A percentile compares a stretch with the other conserved stretches of the same genome.
Conservation (phyloP, 1,284 basidiomycete genomes). For the Cryptococcus floricola region DNA sequence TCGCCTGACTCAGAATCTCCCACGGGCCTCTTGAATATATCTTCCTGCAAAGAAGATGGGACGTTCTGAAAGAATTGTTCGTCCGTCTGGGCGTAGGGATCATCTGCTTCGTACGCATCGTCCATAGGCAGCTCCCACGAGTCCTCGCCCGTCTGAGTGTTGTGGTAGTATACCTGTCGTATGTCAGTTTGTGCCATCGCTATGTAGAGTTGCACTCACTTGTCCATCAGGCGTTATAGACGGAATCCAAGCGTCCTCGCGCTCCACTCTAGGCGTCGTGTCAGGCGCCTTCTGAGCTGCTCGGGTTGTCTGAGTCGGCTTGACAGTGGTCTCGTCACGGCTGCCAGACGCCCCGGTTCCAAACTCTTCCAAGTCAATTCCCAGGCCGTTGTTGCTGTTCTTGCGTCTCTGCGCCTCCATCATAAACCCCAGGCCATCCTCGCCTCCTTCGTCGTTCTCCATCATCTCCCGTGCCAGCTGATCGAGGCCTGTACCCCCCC, state of each 20-base stretch:
- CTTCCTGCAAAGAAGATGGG: not conserved
- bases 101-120: constrained; percentile 43
- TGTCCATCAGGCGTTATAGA: constrained; percentile 47
- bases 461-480: constrained; percentile 41
- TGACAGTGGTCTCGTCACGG: constrained; percentile 25
- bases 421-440: constrained; percentile 18
- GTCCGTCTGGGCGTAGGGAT: constrained; percentile 4
- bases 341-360: not conserved
- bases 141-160: constrained; percentile 81
- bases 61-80: constrained; percentile 8
- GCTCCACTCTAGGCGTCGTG: constrained; percentile 3
- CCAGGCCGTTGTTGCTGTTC: not conserved
- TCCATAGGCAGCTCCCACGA: constrained; percentile 70
- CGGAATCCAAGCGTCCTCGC: constrained; percentile 49
- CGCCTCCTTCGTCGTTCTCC: constrained; percentile 8
- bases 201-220: constrained; percentile 32
- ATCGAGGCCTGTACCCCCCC: constrained; percentile 27
- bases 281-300: not conserved
- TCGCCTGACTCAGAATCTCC: no score
- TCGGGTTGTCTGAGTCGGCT: constrained; percentile 7
- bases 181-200: not conserved
- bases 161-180: constrained; percentile 83
- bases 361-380: constrained; percentile 12
- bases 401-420: constrained; percentile 12
- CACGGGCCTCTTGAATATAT: no score